phyloP scores from a whole-genome alignment of 192 early-diverging fungal species.

The Allomyces arbusculus region DNA sequence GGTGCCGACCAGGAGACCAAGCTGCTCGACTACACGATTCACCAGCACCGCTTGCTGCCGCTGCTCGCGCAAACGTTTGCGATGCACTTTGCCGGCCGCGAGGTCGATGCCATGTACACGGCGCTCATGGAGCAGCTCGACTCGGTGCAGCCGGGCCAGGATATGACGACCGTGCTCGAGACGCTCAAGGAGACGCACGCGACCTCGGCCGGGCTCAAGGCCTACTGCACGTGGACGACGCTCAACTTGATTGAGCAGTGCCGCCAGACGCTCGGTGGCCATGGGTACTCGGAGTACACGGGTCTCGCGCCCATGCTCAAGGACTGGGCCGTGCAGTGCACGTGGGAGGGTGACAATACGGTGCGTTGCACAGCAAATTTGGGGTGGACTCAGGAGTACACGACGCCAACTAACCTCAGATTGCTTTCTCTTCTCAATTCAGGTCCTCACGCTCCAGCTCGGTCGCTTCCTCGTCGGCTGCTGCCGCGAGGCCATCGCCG shows the following conservation, averaged over 20 bases:
- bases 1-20: constrained; percentile 56
- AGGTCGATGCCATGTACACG: constrained; percentile 57
- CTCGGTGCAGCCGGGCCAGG: constrained; percentile 34
- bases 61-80: constrained; percentile 76
- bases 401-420: too few species aligned
- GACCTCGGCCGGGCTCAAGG: constrained; percentile 76
- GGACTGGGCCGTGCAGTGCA: constrained; percentile 80
- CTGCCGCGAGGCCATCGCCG: constrained; percentile 43
- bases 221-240: constrained; percentile 81
- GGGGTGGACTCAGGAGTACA: too few species aligned
- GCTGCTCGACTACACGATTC: constrained; percentile 79
- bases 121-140: constrained; percentile 56
- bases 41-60: constrained; percentile 84
- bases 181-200: constrained; percentile 79
- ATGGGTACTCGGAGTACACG: constrained; percentile 83
- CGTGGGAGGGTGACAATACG: constrained; percentile 19
- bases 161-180: constrained; percentile 44
- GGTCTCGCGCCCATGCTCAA: constrained; percentile 65
- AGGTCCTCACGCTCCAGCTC: constrained; percentile 58
- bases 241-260: constrained; percentile 79
- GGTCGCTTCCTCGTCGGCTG: constrained; percentile 65
- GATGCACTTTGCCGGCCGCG: constrained; percentile 72
- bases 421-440: too few species aligned
- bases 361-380: constrained; percentile 5
- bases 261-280: constrained; percentile 74